Base-by-base conservation (phyloP, 345 rosid species). In the Psidium guajava region DNA sequence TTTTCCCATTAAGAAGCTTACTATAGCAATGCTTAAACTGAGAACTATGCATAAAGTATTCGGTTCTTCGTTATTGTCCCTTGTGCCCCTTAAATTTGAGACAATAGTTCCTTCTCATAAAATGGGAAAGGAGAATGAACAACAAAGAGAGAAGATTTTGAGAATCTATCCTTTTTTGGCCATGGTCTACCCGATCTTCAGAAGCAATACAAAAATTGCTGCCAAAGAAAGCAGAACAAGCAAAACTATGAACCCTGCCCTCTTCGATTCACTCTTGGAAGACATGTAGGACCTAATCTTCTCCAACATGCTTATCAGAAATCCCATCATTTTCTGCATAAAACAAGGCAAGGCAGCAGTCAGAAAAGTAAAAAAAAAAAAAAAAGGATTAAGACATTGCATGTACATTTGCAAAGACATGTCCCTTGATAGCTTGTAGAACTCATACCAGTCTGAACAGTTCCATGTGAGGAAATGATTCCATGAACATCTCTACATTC, bases 401-500 rank as follows among this genome's bases (percentile, higher is more conserved):
- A 54, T 21, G 7, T 54, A 12, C 40, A 15, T 15, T 5, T 54
- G 47, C 57, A 51, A 54, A 54, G 61, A 27, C 15, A n/a, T 25
- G 10, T 54, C 57, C 57, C 57, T 6, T 7, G 57, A 54, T 54
- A 69, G 36, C 24, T 69, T 69, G 77, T 18, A 54, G 40, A 54
- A 16, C 27, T 82, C 52, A 32, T 88, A 95, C 96, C 91, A 90
- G 84, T 90, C 94, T 91, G 52, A 90, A 82, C 49, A 94, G 93
- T 57, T 92, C 95, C 1, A 92, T 36, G n/a, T 91, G 91, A 73
- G 94, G 89, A 50, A 96, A 89, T 83, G 98, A 96, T 40, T 95
- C 95, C 91, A 93, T 91, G 88, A 93, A 91, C 95, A 96, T 93
- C 91, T 94, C 98, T 22, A 95, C 91, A 69, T 95, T 92, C 94